Evolutionary conservation across 2,329 filamentous ascomycete genomes (phyloP), one percentile per base, ranked within the genome.

Genomic region (Penicillium sclerotigenum): DNA sequence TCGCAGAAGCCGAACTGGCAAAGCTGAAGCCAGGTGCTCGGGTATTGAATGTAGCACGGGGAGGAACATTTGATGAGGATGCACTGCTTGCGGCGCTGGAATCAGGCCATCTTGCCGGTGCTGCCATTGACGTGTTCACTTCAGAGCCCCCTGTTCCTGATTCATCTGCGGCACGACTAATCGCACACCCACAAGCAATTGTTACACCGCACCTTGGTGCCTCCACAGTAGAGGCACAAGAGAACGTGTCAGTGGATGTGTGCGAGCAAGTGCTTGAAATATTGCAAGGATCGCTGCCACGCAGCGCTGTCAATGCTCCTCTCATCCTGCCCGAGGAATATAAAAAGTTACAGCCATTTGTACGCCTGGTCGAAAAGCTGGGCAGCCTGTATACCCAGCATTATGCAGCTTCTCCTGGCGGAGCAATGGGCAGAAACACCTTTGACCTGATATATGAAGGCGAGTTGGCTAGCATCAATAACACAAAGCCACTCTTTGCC

Each of bases 321-420:
- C 81, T 93, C 52, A 93, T 93, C 59, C 77, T 92, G 16, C 88
- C 89, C 0, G 89, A 91, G 60, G 89, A 93, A 73, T 91, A 90
- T 68, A 81, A 85, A 59, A 90, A 87, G 58, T 78, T 93, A 5
- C 87, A 90, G 65, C 89, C 90, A 0, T 91, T 90, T 63, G 88
- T 93, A 6, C 79, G 79, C 9, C 80, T 94, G 0, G 81, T 92
- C 10, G 90, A 94, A 73, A 88, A 87, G 65, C 90, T 94, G 83
- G 90, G 89, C 1, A 82, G 81, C 3, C 75, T 93, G 0, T 93
- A 92, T 68, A 91, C 88, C 0, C 89, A 93, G 64, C 88, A 92
- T 71, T 93, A 81, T 69, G 78, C 77, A 1, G 71, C 72, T 40
- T 60, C 52, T 1, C 59, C 65, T 2, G 64, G 61, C 4, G 67